A percentile compares a stretch with the other conserved stretches of the same genome.
Evolutionary conservation across 2,329 filamentous ascomycete species (phyloP).

Genomic region (Talaromyces atroroseus): DNA sequence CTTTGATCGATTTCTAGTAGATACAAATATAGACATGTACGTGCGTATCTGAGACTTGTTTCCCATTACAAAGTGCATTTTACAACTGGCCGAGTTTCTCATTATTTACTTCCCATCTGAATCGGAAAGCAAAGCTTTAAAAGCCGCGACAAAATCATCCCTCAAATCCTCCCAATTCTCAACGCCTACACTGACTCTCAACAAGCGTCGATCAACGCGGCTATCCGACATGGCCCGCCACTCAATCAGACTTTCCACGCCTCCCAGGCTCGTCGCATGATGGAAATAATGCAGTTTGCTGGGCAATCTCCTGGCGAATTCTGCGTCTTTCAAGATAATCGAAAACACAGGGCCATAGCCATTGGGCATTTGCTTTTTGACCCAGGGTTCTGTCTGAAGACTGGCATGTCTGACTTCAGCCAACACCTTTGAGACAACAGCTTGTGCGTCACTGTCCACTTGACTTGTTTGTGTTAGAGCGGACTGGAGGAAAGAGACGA

Average conservation of each 20-base stretch:
- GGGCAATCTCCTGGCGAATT: conserved; percentile 63
- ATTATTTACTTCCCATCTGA: background rate
- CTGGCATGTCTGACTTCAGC: conserved; percentile 68
- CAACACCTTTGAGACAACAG: conserved; percentile 54
- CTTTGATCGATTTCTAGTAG: too few relatives aligned
- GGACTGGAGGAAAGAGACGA: conserved; percentile 67
- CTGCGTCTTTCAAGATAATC: conserved; percentile 58
- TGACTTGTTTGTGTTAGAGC: conserved; percentile 42
- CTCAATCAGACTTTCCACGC: conserved; percentile 93
- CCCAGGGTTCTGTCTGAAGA: conserved; percentile 70
- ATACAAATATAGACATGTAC: too few relatives aligned
- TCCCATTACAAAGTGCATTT: too few relatives aligned
- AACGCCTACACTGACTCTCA: conserved; percentile 80
- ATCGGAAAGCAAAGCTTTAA: conserved; percentile 47
- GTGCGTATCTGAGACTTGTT: too few relatives aligned
- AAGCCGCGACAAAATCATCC: conserved; percentile 64
- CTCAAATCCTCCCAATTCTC: conserved; percentile 82
- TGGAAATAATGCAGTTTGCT: conserved; percentile 78
- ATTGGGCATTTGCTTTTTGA: conserved; percentile 80
- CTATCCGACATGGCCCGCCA: conserved; percentile 87
- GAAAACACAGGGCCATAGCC: conserved; percentile 88
- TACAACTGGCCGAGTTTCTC: too few relatives aligned
- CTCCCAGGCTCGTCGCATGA: conserved; percentile 89
- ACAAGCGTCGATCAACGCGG: conserved; percentile 62
- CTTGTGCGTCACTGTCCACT: conserved; percentile 35